These are phyloP conservation scores for Gnomoniopsis sp. DNA, from an alignment of 2,329 filamentous ascomycete species.

Conservation along the genomic window DNA sequence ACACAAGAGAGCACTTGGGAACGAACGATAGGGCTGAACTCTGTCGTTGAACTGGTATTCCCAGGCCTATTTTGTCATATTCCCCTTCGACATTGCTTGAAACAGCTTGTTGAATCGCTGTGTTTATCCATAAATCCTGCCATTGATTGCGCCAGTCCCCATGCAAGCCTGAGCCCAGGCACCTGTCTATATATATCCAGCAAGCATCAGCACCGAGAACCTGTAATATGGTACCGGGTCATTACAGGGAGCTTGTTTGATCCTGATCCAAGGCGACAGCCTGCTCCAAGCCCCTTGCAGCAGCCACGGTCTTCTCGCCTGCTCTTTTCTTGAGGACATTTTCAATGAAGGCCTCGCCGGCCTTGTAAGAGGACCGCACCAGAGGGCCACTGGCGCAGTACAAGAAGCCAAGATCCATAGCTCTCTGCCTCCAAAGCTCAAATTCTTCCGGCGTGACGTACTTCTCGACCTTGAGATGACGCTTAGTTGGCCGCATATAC, in stretches of 20 bases:
- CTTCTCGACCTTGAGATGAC: conserved; percentile 94
- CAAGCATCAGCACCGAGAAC: not conserved
- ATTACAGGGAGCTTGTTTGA: conserved; percentile 11
- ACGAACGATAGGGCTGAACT: not conserved
- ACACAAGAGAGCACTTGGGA: not conserved
- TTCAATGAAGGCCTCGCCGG: conserved; percentile 97
- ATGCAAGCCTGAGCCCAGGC: conserved; percentile 4
- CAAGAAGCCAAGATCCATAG: conserved; percentile 91
- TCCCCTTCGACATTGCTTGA: not conserved
- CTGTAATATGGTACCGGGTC: not conserved
- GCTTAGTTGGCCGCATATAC: conserved; percentile 98
- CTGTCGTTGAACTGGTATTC: not conserved
- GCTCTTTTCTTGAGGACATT: conserved; percentile 88
- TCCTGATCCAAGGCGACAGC: conserved; percentile 34
- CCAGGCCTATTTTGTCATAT: not conserved
- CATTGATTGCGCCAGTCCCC: conserved; percentile 7
- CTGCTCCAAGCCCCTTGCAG: conserved; percentile 33
- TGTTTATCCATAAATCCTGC: not conserved
- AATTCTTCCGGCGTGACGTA: conserved; percentile 92
- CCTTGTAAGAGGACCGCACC: conserved; percentile 94
- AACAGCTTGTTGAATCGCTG: not conserved
- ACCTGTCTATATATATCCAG: not conserved
- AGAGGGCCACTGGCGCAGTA: conserved; percentile 94
- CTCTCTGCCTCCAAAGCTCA: conserved; percentile 84
- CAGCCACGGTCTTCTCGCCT: conserved; percentile 35